Evolutionary conservation across 768 basidiomycete genomes (phyloP).

Genomic region (Leccinum subgranulosum): DNA sequence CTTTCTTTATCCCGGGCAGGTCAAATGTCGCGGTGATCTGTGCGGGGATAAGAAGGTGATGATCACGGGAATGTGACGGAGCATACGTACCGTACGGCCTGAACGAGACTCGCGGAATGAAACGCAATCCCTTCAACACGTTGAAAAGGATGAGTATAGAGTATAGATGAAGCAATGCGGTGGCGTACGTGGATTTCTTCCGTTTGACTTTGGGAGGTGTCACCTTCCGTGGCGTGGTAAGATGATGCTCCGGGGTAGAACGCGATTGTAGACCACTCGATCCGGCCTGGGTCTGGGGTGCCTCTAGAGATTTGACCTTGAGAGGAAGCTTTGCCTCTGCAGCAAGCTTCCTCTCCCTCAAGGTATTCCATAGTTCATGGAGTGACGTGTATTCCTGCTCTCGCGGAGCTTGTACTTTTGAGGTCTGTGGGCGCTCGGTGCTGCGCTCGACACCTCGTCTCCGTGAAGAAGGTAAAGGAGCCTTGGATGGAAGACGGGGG

Average conservation of each 20-base stretch:
- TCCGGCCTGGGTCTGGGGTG: conserved; percentile 22
- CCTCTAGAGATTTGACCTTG: conserved; percentile 68
- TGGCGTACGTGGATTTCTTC: conserved; percentile 61
- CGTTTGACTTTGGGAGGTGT: conserved; percentile 47
- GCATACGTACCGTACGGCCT: conserved; percentile 47
- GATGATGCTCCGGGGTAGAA: conserved; percentile 22
- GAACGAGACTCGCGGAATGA: conserved; percentile 70
- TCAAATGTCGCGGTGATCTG: conserved; percentile 69
- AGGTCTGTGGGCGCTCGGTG: conserved; percentile 20
- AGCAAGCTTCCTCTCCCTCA: conserved; percentile 62
- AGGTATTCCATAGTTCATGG: conserved; percentile 62
- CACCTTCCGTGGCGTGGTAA: conserved; percentile 23
- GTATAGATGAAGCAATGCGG: conserved; percentile 4
- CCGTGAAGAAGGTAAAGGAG: conserved; percentile 9
- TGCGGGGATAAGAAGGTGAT: conserved; percentile 22
- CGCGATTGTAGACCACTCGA: conserved; percentile 21
- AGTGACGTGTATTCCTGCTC: conserved; percentile 35
- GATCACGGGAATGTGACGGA: conserved; percentile 11
- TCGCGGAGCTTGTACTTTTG: conserved; percentile 13
- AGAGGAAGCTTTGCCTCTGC: conserved; percentile 65
- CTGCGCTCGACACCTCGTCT: conserved; percentile 17
- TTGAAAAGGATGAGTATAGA: conserved; percentile 15
- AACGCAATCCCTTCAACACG: conserved; percentile 42
- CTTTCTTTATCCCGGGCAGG: conserved; percentile 63
- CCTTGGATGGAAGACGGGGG: conserved; percentile 20